These are phyloP conservation scores for Cladorrhinum sp. DNA, from an alignment of 2,329 filamentous ascomycete species.

Conservation along the genomic window DNA sequence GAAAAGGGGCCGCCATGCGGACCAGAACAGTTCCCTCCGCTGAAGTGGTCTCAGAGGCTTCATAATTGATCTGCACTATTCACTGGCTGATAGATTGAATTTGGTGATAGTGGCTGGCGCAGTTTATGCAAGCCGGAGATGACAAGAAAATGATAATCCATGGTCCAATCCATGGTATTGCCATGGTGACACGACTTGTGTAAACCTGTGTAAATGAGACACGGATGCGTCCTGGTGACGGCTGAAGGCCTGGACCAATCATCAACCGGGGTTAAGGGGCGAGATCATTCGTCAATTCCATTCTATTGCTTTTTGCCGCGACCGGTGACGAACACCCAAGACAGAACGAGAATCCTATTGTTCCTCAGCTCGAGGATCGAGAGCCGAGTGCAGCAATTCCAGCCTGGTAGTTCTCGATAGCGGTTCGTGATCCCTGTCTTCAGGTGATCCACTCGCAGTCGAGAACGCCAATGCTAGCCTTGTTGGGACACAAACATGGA, in stretches of 20 bases:
- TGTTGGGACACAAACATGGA: conserved; percentile 2
- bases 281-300: neutral
- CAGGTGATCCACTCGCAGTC: conserved; percentile 1
- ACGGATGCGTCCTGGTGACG: neutral
- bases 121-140: conserved; percentile 1
- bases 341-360: neutral
- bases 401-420: neutral
- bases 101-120: conserved; percentile 6
- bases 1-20: neutral
- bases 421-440: neutral
- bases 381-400: neutral
- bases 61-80: neutral
- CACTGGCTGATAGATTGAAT: neutral
- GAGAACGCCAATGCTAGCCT: conserved; percentile 5
- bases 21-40: neutral
- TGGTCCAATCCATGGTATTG: too few relatives aligned
- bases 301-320: conserved; percentile 1
- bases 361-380: conserved; percentile 2
- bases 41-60: neutral
- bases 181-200: neutral
- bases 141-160: neutral
- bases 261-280: neutral
- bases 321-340: neutral
- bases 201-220: neutral
- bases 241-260: conserved; percentile 3